These are phyloP conservation scores for Amphichorda felina DNA, from an alignment of 2,329 filamentous ascomycete genomes.

Conservation along the genomic window DNA sequence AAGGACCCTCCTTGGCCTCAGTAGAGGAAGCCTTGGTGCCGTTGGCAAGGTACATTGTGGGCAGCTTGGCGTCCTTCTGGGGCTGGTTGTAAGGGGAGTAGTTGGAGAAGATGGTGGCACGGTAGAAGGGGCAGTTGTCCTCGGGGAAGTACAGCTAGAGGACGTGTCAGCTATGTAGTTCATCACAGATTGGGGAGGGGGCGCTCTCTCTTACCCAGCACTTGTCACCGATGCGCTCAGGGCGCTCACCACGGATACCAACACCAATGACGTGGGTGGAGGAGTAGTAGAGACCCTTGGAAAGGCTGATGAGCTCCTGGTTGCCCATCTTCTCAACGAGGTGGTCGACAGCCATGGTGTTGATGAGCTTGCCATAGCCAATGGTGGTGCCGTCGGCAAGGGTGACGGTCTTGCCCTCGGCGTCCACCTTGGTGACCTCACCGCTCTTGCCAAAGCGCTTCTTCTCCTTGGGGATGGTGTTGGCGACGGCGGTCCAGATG, in stretches of 20 bases:
- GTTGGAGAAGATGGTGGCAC: conserved; percentile 99
- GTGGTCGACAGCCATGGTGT: conserved; percentile 90
- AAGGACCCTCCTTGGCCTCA: conserved; percentile 75
- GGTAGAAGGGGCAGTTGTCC: conserved; percentile 97
- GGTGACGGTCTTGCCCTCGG: conserved; percentile 70
- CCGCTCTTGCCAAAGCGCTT: conserved; percentile 79
- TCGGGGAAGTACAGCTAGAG: conserved; percentile 89
- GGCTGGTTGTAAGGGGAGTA: conserved; percentile 99
- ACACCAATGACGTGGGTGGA: conserved; percentile 96
- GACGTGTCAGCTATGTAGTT: background rate
- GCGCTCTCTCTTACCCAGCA: conserved; percentile 63
- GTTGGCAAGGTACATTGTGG: conserved; percentile 75
- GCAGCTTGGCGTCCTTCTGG: conserved; percentile 66
- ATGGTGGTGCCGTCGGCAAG: conserved; percentile 79
- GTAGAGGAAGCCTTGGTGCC: conserved; percentile 67
- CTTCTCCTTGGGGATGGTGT: conserved; percentile 87
- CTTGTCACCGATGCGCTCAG: conserved; percentile 96
- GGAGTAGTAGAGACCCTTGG: conserved; percentile 92
- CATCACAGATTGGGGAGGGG: background rate
- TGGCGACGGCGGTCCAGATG: conserved; percentile 96
- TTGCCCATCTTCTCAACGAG: conserved; percentile 82
- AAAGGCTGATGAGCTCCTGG: conserved; percentile 68
- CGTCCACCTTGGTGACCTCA: conserved; percentile 77
- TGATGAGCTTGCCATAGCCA: conserved; percentile 84
- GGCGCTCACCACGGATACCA: conserved; percentile 80